Conservation (phyloP, 1,139 yeast genomes). For the Debaryomyces robertsiae region DNA sequence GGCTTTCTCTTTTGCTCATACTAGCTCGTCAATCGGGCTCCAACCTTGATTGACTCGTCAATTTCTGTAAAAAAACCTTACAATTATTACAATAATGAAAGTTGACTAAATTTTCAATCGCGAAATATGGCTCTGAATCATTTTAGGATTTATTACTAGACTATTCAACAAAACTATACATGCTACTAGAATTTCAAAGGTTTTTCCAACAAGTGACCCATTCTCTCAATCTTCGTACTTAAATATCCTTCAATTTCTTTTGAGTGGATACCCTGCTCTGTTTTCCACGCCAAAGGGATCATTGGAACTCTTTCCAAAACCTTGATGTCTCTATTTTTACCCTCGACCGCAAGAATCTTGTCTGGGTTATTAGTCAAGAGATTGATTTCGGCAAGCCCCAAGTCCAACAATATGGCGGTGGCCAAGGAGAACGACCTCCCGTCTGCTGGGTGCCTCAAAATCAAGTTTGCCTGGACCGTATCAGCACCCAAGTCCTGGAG, state of each 20-base stretch:
- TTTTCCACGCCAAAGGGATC: slow-evolving; percentile 91
- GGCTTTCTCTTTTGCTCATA: slow-evolving; percentile 5
- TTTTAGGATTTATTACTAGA: background rate
- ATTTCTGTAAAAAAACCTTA: too few relatives aligned
- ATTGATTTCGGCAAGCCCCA: slow-evolving; percentile 72
- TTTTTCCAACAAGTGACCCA: slow-evolving; percentile 87
- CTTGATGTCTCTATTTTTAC: slow-evolving; percentile 65
- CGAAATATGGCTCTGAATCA: background rate
- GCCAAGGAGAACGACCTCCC: slow-evolving; percentile 92
- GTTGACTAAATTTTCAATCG: slow-evolving; percentile 1
- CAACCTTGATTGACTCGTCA: background rate
- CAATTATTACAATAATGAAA: background rate
- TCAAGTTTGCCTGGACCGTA: slow-evolving; percentile 92
- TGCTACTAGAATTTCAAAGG: slow-evolving; percentile 43
- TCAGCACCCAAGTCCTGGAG: slow-evolving; percentile 98
- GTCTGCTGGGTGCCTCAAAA: slow-evolving; percentile 96
- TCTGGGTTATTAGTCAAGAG: slow-evolving; percentile 95
- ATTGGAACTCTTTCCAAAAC: slow-evolving; percentile 91
- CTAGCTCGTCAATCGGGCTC: background rate
- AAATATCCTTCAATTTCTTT: slow-evolving; percentile 90
- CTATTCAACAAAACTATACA: slow-evolving; percentile 3
- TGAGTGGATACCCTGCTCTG: slow-evolving; percentile 69
- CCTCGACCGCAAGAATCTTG: slow-evolving; percentile 92
- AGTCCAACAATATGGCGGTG: slow-evolving; percentile 84
- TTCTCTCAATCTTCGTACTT: slow-evolving; percentile 89